These are phyloP conservation scores for Nicotiana paniculata DNA, from an alignment of 257 asterid genomes.

Conservation along the genomic window DNA sequence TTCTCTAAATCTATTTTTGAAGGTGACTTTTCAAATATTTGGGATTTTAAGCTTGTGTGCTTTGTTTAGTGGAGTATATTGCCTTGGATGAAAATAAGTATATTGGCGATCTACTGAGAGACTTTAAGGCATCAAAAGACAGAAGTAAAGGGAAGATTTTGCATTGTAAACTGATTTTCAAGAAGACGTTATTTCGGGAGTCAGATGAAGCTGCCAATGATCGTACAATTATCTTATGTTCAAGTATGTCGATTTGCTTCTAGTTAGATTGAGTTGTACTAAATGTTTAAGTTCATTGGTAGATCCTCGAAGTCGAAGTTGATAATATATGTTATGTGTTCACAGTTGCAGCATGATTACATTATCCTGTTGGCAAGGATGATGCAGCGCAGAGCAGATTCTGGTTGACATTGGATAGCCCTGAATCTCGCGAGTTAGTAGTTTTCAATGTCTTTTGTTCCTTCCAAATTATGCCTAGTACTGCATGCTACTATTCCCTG, in stretches of 20 bases:
- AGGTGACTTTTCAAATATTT: too few species aligned
- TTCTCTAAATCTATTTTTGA: too few species aligned
- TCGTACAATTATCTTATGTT: conserved; percentile 86
- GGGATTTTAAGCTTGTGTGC: conserved; percentile 1
- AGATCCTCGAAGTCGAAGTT: neutral
- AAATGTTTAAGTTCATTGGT: neutral
- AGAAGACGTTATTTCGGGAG: conserved; percentile 92
- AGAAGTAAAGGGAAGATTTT: conserved; percentile 90
- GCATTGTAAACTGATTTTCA: conserved; percentile 77
- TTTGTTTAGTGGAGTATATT: conserved; percentile 65
- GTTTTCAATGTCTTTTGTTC: conserved; percentile 11
- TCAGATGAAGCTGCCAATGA: conserved; percentile 94
- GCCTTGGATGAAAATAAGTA: conserved; percentile 88
- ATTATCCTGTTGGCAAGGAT: conserved; percentile 45
- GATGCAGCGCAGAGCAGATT: conserved; percentile 96
- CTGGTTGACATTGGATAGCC: conserved; percentile 78
- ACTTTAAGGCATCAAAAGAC: conserved; percentile 88
- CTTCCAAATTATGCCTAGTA: neutral
- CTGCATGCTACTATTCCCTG: neutral
- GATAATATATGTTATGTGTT: conserved; percentile 10
- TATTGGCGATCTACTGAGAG: conserved; percentile 89
- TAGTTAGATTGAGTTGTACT: neutral
- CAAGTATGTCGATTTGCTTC: conserved; percentile 46
- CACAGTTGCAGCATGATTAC: neutral
- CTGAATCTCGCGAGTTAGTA: conserved; percentile 89